Conservation (phyloP, 139 green algal species). For the Pycnococcus provasolii region DNA sequence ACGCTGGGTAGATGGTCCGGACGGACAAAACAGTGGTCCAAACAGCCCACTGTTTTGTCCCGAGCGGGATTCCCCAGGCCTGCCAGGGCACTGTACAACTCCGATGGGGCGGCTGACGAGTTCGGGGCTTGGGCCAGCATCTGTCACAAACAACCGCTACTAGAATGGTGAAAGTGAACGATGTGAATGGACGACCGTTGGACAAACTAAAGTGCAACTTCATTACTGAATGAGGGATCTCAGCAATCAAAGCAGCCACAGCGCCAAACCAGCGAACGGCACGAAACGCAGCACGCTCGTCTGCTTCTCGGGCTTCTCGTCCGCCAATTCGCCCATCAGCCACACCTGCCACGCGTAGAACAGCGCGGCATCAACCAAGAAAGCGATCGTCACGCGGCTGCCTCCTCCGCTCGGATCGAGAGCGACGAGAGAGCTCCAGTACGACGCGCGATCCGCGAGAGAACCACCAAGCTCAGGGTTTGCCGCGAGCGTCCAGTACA, state of each 20-base stretch:
- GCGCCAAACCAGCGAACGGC: slow-evolving; percentile 9
- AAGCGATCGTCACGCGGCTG: slow-evolving; percentile 11
- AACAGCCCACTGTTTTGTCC: no score
- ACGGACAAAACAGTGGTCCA: no score
- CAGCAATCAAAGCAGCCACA: neutral
- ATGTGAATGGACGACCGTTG: no score
- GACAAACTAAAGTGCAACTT: no score
- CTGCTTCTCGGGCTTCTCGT: neutral
- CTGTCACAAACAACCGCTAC: no score
- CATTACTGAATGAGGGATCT: no score
- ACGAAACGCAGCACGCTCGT: neutral
- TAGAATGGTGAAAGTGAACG: no score
- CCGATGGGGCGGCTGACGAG: no score
- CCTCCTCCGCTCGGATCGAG: neutral
- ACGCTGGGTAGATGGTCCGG: no score
- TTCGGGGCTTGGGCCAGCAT: no score
- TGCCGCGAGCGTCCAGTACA: slow-evolving; percentile 6
- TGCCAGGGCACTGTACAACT: no score
- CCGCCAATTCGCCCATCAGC: slow-evolving; percentile 10
- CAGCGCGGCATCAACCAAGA: slow-evolving; percentile 15
- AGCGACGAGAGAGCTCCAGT: slow-evolving; percentile 2
- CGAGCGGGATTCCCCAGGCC: no score
- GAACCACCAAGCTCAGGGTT: neutral
- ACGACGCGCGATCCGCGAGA: slow-evolving; percentile 2
- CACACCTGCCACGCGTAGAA: slow-evolving; percentile 15